Conservation (phyloP, 1,139 yeast genomes). For the Geotrichum candidum region DNA sequence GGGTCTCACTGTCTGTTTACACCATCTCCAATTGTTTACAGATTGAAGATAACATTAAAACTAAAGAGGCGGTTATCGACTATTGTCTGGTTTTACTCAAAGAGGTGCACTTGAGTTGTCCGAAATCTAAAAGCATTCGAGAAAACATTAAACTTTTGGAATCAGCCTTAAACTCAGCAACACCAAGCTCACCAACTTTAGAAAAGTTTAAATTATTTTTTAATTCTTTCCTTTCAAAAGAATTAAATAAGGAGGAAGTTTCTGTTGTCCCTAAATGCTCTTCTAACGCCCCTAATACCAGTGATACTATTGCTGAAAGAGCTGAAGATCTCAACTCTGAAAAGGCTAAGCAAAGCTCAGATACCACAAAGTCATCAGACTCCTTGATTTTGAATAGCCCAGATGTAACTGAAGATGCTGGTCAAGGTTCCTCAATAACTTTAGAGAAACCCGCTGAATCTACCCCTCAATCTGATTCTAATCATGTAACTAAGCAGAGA, state of each 20-base stretch:
- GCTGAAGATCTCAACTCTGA: not conserved
- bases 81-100: constrained; percentile 1
- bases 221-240: not conserved
- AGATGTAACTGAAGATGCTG: not conserved
- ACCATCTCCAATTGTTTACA: constrained; percentile 2
- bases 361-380: not conserved
- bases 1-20: constrained; percentile 2
- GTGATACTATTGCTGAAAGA: not conserved
- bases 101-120: not conserved
- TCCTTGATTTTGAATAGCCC: not conserved
- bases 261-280: not conserved
- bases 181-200: not conserved
- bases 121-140: not conserved
- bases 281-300: not conserved
- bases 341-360: not conserved
- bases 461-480: not conserved
- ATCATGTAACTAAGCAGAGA: not conserved
- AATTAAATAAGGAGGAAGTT: not conserved
- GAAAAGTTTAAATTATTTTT: not conserved
- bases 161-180: not conserved
- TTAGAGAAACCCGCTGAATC: not conserved
- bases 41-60: not conserved
- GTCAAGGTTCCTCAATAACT: not conserved
- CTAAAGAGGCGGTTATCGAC: constrained; percentile 1
- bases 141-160: constrained; percentile 3